These are phyloP conservation scores for Floccularia luteovirens DNA, from an alignment of 768 basidiomycete species.

Conservation along the genomic window DNA sequence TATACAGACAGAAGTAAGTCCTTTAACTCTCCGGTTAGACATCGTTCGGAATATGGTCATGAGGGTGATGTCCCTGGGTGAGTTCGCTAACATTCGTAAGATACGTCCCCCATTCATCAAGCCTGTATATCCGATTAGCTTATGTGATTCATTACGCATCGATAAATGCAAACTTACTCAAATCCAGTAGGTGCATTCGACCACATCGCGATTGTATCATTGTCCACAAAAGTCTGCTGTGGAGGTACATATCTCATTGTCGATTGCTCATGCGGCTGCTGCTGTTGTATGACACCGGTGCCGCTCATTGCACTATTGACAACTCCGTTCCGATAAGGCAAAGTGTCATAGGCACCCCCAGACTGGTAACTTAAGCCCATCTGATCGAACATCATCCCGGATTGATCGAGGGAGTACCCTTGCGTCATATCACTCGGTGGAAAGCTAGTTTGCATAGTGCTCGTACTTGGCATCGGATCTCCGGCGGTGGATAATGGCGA, in stretches of 20 bases:
- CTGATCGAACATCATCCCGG: constrained; percentile 16
- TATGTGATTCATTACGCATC: not conserved
- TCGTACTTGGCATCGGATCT: not conserved
- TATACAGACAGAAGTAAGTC: too few species aligned
- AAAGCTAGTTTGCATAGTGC: not conserved
- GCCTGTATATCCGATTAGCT: constrained; percentile 19
- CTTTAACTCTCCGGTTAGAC: too few species aligned
- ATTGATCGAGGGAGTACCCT: constrained; percentile 12
- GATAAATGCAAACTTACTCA: constrained; percentile 36
- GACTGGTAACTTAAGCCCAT: constrained; percentile 8
- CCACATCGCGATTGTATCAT: constrained; percentile 61
- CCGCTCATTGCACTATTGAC: not conserved
- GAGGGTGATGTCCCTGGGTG: constrained; percentile 14
- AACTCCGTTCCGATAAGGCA: not conserved
- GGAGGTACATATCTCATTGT: constrained; percentile 4
- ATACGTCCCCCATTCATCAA: constrained; percentile 39
- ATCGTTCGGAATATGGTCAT: too few species aligned
- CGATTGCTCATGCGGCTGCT: constrained; percentile 9
- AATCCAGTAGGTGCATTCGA: constrained; percentile 57
- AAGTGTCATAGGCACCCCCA: not conserved
- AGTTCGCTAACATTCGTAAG: constrained; percentile 32
- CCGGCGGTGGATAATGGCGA: not conserved
- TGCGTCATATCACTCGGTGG: constrained; percentile 11
- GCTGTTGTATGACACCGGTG: constrained; percentile 1
- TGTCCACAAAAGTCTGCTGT: constrained; percentile 25